phyloP scores from a whole-genome alignment of 2,329 filamentous ascomycete genomes.

The Nothopassalora personata region DNA sequence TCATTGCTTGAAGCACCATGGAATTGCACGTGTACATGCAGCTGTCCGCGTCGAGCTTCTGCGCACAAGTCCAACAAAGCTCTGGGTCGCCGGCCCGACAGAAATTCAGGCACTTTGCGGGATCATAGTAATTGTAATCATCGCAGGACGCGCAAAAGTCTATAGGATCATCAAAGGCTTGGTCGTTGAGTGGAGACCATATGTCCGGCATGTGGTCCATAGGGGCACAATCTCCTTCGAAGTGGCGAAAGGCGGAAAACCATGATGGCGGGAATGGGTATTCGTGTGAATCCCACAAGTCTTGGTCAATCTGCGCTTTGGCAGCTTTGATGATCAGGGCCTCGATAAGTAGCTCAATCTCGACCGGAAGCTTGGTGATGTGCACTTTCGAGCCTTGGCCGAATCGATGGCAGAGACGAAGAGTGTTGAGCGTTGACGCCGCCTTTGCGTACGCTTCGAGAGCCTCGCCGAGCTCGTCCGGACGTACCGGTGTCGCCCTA shows the following conservation, averaged over 20 bases:
- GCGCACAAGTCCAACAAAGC: slow-evolving; percentile 2
- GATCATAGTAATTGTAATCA: background rate
- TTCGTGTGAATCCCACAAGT: background rate
- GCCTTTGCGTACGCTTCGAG: slow-evolving; percentile 9
- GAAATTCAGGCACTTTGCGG: background rate
- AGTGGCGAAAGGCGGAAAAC: slow-evolving; percentile 6
- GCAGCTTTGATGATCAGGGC: slow-evolving; percentile 1
- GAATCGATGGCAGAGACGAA: slow-evolving; percentile 21
- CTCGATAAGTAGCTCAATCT: slow-evolving; percentile 20
- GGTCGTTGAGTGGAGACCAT: background rate
- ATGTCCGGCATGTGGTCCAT: slow-evolving; percentile 1
- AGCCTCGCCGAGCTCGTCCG: slow-evolving; percentile 11
- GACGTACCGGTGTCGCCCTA: slow-evolving; percentile 16
- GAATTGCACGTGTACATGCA: slow-evolving; percentile 6
- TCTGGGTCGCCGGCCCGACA: background rate
- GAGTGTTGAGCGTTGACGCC: slow-evolving; percentile 6
- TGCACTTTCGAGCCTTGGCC: slow-evolving; percentile 15
- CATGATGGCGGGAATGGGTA: background rate
- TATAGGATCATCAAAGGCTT: background rate
- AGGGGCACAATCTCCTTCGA: slow-evolving; percentile 10
- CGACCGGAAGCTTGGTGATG: slow-evolving; percentile 20
- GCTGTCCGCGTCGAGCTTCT: background rate
- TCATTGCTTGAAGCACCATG: background rate
- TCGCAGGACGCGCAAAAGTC: slow-evolving; percentile 1
- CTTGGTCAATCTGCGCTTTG: background rate